These are phyloP conservation scores for Amauroascus verrucosus DNA, from an alignment of 2,329 filamentous ascomycete species.

Conservation along the genomic window DNA sequence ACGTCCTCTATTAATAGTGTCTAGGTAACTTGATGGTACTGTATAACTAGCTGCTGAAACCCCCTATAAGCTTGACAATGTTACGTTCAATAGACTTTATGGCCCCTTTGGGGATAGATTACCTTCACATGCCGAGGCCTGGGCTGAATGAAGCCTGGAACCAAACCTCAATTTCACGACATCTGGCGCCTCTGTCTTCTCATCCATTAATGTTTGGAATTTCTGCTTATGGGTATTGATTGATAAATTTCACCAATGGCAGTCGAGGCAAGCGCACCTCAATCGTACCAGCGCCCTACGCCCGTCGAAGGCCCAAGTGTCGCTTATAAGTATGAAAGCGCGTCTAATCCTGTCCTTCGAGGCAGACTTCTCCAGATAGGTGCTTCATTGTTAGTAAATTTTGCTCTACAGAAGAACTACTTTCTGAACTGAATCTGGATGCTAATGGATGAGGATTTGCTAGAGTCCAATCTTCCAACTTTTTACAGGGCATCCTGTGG, in stretches of 20 bases:
- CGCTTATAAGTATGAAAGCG: constrained; percentile 41
- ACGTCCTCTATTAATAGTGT: too few relatives aligned
- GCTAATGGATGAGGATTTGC: constrained; percentile 4
- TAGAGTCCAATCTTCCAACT: constrained; percentile 49
- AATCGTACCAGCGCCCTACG: constrained; percentile 20
- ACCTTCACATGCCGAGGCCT: background rate
- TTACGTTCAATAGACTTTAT: too few relatives aligned
- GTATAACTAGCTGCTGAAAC: too few relatives aligned
- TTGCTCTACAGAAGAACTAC: background rate
- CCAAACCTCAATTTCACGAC: too few relatives aligned
- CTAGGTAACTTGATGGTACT: too few relatives aligned
- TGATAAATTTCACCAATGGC: background rate
- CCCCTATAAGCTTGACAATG: too few relatives aligned
- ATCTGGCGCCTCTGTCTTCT: background rate
- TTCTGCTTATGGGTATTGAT: background rate
- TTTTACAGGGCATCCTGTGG: constrained; percentile 59
- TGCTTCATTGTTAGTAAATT: constrained; percentile 47
- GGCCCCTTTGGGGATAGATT: too few relatives aligned
- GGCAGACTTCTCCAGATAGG: constrained; percentile 54
- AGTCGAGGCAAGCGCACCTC: background rate
- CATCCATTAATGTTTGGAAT: background rate
- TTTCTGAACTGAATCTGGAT: background rate
- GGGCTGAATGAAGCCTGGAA: background rate
- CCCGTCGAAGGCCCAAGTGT: constrained; percentile 31
- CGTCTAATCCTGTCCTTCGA: constrained; percentile 59